Evolutionary conservation across 176 grass and related monocot species (phyloP).

Genomic region (Oryza officinalis): DNA sequence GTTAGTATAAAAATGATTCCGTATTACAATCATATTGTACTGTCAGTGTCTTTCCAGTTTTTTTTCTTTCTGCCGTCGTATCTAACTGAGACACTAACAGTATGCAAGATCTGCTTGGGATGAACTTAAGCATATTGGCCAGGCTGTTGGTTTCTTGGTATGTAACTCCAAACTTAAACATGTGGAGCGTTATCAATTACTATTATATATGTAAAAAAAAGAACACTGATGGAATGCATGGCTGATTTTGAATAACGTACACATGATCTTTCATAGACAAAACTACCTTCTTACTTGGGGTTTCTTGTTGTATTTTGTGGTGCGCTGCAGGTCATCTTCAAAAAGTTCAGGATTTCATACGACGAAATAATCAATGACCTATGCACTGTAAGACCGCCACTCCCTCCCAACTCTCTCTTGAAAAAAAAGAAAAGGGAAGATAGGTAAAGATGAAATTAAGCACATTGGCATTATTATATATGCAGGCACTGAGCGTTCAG

Average conservation of each 20-base stretch:
- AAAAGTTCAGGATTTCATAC: slow-evolving; percentile 88
- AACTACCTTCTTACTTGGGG: background rate
- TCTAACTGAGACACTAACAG: slow-evolving; percentile 50
- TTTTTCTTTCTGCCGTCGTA: background rate
- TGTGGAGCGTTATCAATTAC: background rate
- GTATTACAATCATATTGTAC: background rate
- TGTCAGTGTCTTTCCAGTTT: background rate
- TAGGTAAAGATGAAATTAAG: slow-evolving; percentile 14
- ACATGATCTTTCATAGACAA: background rate
- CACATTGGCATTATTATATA: background rate
- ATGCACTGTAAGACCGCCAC: slow-evolving; percentile 62
- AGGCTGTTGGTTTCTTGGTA: slow-evolving; percentile 98
- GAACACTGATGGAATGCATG: background rate
- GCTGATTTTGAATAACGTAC: background rate
- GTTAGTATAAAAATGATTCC: background rate
- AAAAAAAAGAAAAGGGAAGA: background rate
- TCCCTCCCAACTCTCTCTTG: background rate
- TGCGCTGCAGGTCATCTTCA: slow-evolving; percentile 75
- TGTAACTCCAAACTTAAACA: slow-evolving; percentile 37
- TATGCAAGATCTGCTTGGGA: slow-evolving; percentile 70
- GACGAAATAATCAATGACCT: slow-evolving; percentile 83
- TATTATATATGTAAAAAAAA: background rate
- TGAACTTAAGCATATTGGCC: slow-evolving; percentile 84
- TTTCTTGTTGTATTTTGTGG: background rate
- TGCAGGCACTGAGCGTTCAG: slow-evolving; percentile 72